phyloP scores from a whole-genome alignment of 164 flowering plant genomes.

The Echeveria elegans region DNA sequence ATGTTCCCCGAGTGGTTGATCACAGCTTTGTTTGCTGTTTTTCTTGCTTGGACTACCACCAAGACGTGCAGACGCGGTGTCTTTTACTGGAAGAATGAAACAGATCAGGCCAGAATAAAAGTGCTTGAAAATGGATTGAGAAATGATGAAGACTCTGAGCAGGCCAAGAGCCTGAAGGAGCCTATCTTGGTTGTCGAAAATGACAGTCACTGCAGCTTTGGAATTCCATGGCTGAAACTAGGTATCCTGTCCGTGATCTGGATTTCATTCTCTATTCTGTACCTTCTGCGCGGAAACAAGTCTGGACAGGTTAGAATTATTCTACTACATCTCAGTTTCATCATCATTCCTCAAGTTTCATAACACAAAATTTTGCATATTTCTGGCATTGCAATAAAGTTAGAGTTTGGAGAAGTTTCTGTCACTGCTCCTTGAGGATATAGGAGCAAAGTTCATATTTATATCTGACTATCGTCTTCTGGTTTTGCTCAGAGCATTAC shows the following conservation, averaged over 20 bases:
- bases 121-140: constrained; percentile 18
- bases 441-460: not conserved
- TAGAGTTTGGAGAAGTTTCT: not conserved
- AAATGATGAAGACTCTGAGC: constrained; percentile 11
- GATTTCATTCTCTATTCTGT: constrained; percentile 41
- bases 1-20: constrained; percentile 65
- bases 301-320: constrained; percentile 34
- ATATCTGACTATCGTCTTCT: not conserved
- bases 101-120: constrained; percentile 22
- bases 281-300: constrained; percentile 46
- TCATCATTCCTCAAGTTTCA: not conserved
- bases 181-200: constrained; percentile 25
- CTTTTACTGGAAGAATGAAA: constrained; percentile 38
- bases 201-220: constrained; percentile 4
- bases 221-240: constrained; percentile 47
- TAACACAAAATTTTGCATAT: not conserved
- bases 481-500: constrained; percentile 35
- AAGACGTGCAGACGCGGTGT: constrained; percentile 49
- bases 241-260: constrained; percentile 43
- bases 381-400: not conserved
- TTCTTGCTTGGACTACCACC: constrained; percentile 53
- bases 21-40: constrained; percentile 38
- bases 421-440: too few relatives aligned
- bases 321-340: not conserved
- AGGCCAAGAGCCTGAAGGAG: constrained; percentile 12